Evolutionary conservation across 2,329 filamentous ascomycete genomes (phyloP).

Genomic region (Magnaporthales sp.): DNA sequence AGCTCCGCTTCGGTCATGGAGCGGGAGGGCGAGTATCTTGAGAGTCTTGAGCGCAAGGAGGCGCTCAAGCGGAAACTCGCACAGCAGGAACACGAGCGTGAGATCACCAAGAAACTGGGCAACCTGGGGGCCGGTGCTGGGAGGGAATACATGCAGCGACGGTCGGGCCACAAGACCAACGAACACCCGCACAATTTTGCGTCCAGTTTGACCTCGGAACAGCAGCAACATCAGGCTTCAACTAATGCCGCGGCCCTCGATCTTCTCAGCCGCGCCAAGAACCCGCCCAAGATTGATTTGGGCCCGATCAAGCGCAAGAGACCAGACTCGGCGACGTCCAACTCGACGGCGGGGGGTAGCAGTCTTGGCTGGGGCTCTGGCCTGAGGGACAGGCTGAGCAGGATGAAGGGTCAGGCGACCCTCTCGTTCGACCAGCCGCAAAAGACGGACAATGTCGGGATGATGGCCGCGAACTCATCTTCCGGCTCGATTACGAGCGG

Average conservation of each 20-base stretch:
- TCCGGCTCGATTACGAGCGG: neutral
- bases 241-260: constrained; percentile 33
- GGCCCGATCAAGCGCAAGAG: constrained; percentile 56
- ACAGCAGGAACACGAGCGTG: constrained; percentile 61
- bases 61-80: constrained; percentile 55
- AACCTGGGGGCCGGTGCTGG: constrained; percentile 57
- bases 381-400: constrained; percentile 45
- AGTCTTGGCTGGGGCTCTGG: constrained; percentile 48
- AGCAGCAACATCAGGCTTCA: constrained; percentile 8
- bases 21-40: constrained; percentile 46
- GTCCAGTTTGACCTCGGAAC: constrained; percentile 12
- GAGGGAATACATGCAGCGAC: constrained; percentile 57
- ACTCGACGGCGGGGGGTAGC: constrained; percentile 17
- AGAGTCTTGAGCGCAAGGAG: constrained; percentile 56
- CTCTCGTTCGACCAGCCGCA: constrained; percentile 27
- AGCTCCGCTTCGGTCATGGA: constrained; percentile 58
- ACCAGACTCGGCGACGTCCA: constrained; percentile 36
- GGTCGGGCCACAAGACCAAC: constrained; percentile 8
- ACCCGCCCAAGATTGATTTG: constrained; percentile 38
- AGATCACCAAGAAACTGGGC: constrained; percentile 61
- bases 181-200: neutral
- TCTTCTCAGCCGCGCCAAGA: constrained; percentile 24
- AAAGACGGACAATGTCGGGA: constrained; percentile 2
- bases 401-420: constrained; percentile 49
- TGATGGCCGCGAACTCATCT: constrained; percentile 4